These are phyloP conservation scores for Aspergillus tanneri DNA, from an alignment of 2,329 filamentous ascomycete genomes.

Conservation along the genomic window DNA sequence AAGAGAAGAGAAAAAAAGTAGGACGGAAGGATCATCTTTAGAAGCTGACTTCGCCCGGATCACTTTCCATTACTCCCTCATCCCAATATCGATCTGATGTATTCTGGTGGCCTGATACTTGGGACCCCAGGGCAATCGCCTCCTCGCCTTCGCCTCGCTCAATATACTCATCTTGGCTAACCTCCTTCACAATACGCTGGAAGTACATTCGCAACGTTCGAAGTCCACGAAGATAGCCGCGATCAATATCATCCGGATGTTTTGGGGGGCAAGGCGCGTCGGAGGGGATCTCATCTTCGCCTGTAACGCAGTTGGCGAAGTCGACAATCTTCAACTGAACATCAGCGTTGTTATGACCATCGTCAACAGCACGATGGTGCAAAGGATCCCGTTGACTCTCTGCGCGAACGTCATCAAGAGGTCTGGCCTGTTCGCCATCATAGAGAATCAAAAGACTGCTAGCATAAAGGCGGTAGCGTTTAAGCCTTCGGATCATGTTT, in stretches of 20 bases:
- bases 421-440: slow-evolving; percentile 64
- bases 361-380: slow-evolving; percentile 34
- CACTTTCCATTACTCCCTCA: slow-evolving; percentile 44
- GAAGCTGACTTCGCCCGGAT: slow-evolving; percentile 46
- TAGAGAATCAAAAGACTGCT: slow-evolving; percentile 95
- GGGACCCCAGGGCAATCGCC: slow-evolving; percentile 38
- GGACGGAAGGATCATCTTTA: slow-evolving; percentile 20
- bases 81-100: slow-evolving; percentile 40
- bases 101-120: slow-evolving; percentile 31
- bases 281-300: slow-evolving; percentile 65
- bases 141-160: slow-evolving; percentile 48
- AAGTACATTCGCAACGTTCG: slow-evolving; percentile 80
- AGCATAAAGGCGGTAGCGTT: slow-evolving; percentile 91
- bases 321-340: slow-evolving; percentile 94
- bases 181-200: slow-evolving; percentile 78
- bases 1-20: slow-evolving; percentile 9
- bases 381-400: slow-evolving; percentile 34
- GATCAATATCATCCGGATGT: slow-evolving; percentile 76
- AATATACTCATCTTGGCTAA: slow-evolving; percentile 51
- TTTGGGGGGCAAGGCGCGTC: slow-evolving; percentile 72
- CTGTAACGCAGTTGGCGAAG: slow-evolving; percentile 95
- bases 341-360: slow-evolving; percentile 39
- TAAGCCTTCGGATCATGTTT: slow-evolving; percentile 73
- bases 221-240: slow-evolving; percentile 84
- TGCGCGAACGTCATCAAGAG: slow-evolving; percentile 23